These are phyloP conservation scores for Aspergillus neotritici DNA, from an alignment of 2,329 filamentous ascomycete species.

Conservation along the genomic window DNA sequence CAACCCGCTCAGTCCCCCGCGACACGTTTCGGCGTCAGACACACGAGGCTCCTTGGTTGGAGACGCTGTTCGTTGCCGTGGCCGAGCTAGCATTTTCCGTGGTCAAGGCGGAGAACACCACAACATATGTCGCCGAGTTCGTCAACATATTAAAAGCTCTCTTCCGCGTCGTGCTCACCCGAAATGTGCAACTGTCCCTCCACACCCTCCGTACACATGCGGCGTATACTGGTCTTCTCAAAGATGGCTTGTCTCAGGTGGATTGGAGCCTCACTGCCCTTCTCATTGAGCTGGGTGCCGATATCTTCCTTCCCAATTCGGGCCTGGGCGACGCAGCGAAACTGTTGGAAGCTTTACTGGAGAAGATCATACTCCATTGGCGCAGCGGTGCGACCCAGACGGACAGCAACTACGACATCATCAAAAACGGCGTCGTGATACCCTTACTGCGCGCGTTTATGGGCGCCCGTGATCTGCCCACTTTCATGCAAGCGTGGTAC, in stretches of 20 bases:
- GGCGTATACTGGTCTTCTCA: slow-evolving; percentile 36
- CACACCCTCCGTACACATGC: slow-evolving; percentile 38
- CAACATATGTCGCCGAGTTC: slow-evolving; percentile 25
- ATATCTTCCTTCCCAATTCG: slow-evolving; percentile 42
- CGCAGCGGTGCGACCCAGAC: slow-evolving; percentile 14
- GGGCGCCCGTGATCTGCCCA: slow-evolving; percentile 35
- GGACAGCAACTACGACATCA: slow-evolving; percentile 23
- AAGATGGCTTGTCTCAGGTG: slow-evolving; percentile 27
- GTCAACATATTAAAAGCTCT: slow-evolving; percentile 33
- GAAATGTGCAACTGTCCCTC: slow-evolving; percentile 37
- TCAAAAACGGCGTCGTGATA: slow-evolving; percentile 36
- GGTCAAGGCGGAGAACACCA: slow-evolving; percentile 23
- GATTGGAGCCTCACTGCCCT: slow-evolving; percentile 40
- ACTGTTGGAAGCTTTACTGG: slow-evolving; percentile 33
- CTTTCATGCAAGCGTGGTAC: slow-evolving; percentile 39
- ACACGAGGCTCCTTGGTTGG: slow-evolving; percentile 46
- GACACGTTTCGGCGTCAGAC: slow-evolving; percentile 40
- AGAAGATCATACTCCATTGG: slow-evolving; percentile 32
- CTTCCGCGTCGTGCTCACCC: slow-evolving; percentile 34
- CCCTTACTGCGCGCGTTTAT: slow-evolving; percentile 38
- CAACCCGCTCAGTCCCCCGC: slow-evolving; percentile 41
- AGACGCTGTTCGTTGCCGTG: slow-evolving; percentile 43
- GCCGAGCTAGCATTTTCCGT: slow-evolving; percentile 36
- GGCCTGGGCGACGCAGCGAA: slow-evolving; percentile 33
- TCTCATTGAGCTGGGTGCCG: slow-evolving; percentile 37